A percentile compares a stretch with the other conserved stretches of the same genome.
phyloP scores from a whole-genome alignment of 2,329 filamentous ascomycete genomes.

The Hymenoscyphus linearis region DNA sequence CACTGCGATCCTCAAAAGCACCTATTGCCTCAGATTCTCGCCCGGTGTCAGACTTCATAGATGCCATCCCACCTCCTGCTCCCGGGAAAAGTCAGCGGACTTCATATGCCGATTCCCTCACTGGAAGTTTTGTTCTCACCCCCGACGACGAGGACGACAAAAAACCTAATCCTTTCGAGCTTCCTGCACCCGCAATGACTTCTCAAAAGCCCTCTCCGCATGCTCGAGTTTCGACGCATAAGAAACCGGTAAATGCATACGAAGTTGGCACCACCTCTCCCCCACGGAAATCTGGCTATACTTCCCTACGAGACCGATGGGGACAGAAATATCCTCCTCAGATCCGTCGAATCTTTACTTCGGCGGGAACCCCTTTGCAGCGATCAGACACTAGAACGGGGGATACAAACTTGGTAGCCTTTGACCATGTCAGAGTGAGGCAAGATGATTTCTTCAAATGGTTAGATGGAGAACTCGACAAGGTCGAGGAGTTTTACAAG shows the following conservation, averaged over 20 bases:
- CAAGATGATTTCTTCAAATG: slow-evolving; percentile 86
- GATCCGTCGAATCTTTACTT: slow-evolving; percentile 27
- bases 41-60: slow-evolving; percentile 16
- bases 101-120: slow-evolving; percentile 40
- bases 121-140: slow-evolving; percentile 56
- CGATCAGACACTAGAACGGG: slow-evolving; percentile 37
- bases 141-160: slow-evolving; percentile 38
- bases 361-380: slow-evolving; percentile 27
- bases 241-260: slow-evolving; percentile 34
- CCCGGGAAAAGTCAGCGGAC: neutral
- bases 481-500: slow-evolving; percentile 87
- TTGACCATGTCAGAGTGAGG: slow-evolving; percentile 62
- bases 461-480: slow-evolving; percentile 77
- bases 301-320: slow-evolving; percentile 18
- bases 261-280: slow-evolving; percentile 36
- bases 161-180: slow-evolving; percentile 41
- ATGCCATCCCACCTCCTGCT: slow-evolving; percentile 11
- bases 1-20: slow-evolving; percentile 19
- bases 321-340: slow-evolving; percentile 17
- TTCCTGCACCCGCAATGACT: slow-evolving; percentile 52
- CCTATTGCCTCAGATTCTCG: slow-evolving; percentile 21
- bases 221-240: slow-evolving; percentile 11
- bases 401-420: slow-evolving; percentile 49
- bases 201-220: slow-evolving; percentile 6
- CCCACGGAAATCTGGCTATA: slow-evolving; percentile 21